phyloP scores from a whole-genome alignment of 805 yeast species.

The Saturnispora saitoi region DNA sequence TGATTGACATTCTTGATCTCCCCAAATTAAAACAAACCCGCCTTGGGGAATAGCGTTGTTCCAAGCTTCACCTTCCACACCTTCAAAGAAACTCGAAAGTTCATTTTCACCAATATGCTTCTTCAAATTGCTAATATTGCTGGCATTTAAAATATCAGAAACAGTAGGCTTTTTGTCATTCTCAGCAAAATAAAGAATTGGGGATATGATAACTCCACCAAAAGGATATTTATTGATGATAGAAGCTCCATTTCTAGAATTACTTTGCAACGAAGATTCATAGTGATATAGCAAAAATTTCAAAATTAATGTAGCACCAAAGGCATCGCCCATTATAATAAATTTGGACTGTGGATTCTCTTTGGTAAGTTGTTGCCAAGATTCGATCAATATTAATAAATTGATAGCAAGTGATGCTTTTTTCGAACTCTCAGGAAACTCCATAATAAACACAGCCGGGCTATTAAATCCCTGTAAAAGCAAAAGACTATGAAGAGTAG shows the following conservation, averaged over 20 bases:
- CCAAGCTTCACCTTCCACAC: slow-evolving; percentile 31
- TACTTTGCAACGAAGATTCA: neutral
- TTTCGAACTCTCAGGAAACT: slow-evolving; percentile 18
- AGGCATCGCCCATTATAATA: slow-evolving; percentile 38
- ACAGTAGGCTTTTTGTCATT: no score
- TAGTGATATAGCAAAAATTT: slow-evolving; percentile 26
- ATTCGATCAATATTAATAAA: slow-evolving; percentile 1
- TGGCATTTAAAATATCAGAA: slow-evolving; percentile 12
- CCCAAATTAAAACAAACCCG: slow-evolving; percentile 37
- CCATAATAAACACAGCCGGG: slow-evolving; percentile 37
- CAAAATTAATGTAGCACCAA: slow-evolving; percentile 38
- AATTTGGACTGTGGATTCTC: slow-evolving; percentile 23
- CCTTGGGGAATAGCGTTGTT: slow-evolving; percentile 31
- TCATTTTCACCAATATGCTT: slow-evolving; percentile 5
- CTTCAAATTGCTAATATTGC: slow-evolving; percentile 14
- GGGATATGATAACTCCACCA: slow-evolving; percentile 24
- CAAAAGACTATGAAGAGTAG: slow-evolving; percentile 33
- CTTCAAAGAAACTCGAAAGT: slow-evolving; percentile 19
- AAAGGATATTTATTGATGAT: slow-evolving; percentile 13
- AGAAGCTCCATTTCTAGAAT: no score
- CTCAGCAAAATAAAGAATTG: slow-evolving; percentile 17
- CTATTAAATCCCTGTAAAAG: slow-evolving; percentile 41
- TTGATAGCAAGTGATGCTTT: slow-evolving; percentile 8
- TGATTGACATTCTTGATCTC: slow-evolving; percentile 34
- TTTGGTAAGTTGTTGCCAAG: neutral